These are phyloP conservation scores for Heliamphora exappendiculata DNA, from an alignment of 148 eudicot genomes.

Conservation along the genomic window DNA sequence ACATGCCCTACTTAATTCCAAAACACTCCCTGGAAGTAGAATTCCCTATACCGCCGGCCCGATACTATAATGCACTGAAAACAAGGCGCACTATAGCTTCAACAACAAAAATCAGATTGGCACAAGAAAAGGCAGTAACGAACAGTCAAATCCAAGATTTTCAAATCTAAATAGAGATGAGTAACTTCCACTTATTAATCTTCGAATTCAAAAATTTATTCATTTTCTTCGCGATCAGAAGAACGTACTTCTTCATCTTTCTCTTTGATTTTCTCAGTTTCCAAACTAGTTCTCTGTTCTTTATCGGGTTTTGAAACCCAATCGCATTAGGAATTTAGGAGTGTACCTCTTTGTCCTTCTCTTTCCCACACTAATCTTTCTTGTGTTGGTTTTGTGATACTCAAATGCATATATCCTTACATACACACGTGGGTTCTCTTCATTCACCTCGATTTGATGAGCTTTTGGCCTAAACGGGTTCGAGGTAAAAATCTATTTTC, in stretches of 20 bases:
- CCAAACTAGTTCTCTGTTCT: background rate
- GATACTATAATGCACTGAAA: too few species aligned
- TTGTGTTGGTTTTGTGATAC: background rate
- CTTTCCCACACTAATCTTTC: background rate
- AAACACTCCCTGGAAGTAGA: too few species aligned
- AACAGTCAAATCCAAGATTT: background rate
- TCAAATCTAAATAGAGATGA: background rate
- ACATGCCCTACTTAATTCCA: too few species aligned
- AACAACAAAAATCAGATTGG: too few species aligned
- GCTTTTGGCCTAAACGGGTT: background rate
- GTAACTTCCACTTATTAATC: too few species aligned
- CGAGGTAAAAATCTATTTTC: background rate
- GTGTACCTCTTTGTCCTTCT: background rate
- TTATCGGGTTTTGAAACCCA: background rate
- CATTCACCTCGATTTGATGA: background rate
- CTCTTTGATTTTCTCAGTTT: background rate
- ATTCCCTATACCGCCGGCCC: too few species aligned
- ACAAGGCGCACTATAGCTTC: too few species aligned
- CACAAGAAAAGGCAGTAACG: too few species aligned
- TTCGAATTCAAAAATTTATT: background rate
- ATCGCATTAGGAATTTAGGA: background rate
- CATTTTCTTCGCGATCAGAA: background rate
- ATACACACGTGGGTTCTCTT: conserved; percentile 3
- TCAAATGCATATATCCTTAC: background rate
- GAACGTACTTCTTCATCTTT: too few species aligned